These are phyloP conservation scores for Coleophoma crateriformis DNA, from an alignment of 2,329 filamentous ascomycete species.

Conservation along the genomic window DNA sequence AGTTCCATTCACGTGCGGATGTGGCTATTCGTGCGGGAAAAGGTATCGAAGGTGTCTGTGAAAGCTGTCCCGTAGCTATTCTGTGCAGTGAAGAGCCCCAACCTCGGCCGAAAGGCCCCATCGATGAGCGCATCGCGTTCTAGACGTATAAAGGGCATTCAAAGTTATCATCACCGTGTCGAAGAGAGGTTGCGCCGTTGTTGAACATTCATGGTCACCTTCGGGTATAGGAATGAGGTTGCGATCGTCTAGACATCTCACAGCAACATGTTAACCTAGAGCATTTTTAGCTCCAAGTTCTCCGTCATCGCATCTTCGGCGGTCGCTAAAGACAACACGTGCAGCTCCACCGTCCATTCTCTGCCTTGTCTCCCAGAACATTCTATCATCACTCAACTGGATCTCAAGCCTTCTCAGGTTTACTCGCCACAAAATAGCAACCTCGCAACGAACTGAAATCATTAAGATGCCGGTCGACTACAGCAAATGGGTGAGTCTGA, in stretches of 20 bases:
- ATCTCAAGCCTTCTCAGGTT: background rate
- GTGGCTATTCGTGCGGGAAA: slow-evolving; percentile 7
- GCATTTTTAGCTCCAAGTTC: slow-evolving; percentile 7
- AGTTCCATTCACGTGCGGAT: background rate
- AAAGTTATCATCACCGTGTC: slow-evolving; percentile 14
- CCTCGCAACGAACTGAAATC: background rate
- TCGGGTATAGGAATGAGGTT: background rate
- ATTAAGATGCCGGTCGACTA: slow-evolving; percentile 55
- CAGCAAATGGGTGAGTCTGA: slow-evolving; percentile 45
- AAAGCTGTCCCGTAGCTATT: slow-evolving; percentile 17
- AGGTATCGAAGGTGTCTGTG: slow-evolving; percentile 6
- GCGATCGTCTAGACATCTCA: background rate
- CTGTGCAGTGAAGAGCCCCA: slow-evolving; percentile 15
- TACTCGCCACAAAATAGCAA: background rate
- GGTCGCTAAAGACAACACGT: background rate
- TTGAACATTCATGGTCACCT: slow-evolving; percentile 20
- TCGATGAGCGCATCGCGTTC: slow-evolving; percentile 21
- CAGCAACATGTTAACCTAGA: background rate
- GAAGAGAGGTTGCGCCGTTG: slow-evolving; percentile 11
- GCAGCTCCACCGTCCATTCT: background rate
- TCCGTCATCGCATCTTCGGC: slow-evolving; percentile 7
- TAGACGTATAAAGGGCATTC: no score
- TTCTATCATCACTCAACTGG: background rate
- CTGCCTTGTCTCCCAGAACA: background rate
- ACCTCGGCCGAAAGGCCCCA: slow-evolving; percentile 13